Evolutionary conservation across 2,329 filamentous ascomycete genomes (phyloP), one percentile per base, ranked within the genome.

Genomic region (Escovopsis sp.): DNA sequence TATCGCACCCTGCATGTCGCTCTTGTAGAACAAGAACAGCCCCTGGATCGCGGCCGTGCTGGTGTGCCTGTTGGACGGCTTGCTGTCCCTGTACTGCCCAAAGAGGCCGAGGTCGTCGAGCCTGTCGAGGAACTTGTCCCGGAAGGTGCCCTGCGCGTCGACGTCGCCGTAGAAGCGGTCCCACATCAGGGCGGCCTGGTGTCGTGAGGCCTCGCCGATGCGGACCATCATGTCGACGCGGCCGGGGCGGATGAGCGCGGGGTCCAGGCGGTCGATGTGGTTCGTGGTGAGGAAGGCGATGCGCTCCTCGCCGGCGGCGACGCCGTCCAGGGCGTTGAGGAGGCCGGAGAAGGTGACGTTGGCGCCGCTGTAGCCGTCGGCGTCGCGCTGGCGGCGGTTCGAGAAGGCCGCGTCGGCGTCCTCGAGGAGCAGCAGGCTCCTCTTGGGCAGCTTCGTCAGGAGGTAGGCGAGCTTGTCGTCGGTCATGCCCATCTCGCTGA

Each of bases 211-310:
- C 60, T 94, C 84, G 33, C 88, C 89, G 39, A 98, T 81, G 43
- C 85, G 77, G 4, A 94, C 75, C 51, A 85, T 91, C 81, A 96
- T 83, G 61, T 98, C 91, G 1, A 98, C 87, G 39, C 91, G 75
- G 1, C 91, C 91, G 0, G 91, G 91, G 23, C 91, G 74, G 39
- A 96, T 85, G 36, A 98, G 65, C 4, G 91, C 91, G 47, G 86
- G 82, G 55, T 95, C 87, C 2, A 96, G 72, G 35, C 85, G 75
- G 50, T 95, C 87, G 33, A 94, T 78, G 55, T 95, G 86, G 55
- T 98, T 98, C 18, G 89, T 94, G 2, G 91, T 98, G 48, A 94
- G 69, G 61, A 98, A 94, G 1, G 93, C 79, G 48, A 98, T 84
- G 42, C 91, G 77, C 65, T 96, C 89, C 59, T 96, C 91, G 11